Base-by-base conservation (phyloP, 2,329 filamentous ascomycete genomes). In the Monosporascus sp. region DNA sequence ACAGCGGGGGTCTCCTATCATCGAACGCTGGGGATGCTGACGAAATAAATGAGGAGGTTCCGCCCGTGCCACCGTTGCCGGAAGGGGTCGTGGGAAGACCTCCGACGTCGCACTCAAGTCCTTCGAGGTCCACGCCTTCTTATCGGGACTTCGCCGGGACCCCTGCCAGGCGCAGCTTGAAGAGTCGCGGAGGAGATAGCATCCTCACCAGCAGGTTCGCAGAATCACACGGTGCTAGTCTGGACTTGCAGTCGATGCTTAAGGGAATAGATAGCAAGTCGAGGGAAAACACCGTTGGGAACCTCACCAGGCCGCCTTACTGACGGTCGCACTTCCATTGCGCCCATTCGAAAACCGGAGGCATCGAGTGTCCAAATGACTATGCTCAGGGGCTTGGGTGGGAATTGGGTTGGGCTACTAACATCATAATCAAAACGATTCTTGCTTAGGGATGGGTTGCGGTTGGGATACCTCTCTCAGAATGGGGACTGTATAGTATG, bases 21-120 rank as follows among this genome's bases (percentile, higher is more conserved):
- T 66, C 64, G 2, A 62, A 67, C 45, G 63, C 64, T 46, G 60
- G 54, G 17, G 63, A 70, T 14, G 66, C 64, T 24, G 67, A 67
- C 3, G 57, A 11, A 60, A 66, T 5, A 67, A 63, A 4, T 14
- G 71, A 74, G 7, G 62, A 65, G 0, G 78, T 83, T 7, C 81
- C 81, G 3, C 81, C 81, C 0, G 80, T 84, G 14, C 81, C 81
- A 6, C 79, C 79, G 1, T 65, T 84, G 57, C 81, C 80, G 18
- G 67, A 59, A 3, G 62, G 63, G 1, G 58, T 67, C 22, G 50
- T 57, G 11, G 65, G 62, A 15, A 63, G 58, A 49, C 57, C 60
- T 17, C 53, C 56, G 37, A 54, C 60, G 20, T 55, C 54, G 15
- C 56, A 58, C 31, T 52, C 48, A n/a, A 59, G 49, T 57, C 62